Percentiles rank a stretch among this genome's conserved stretches.
These are phyloP conservation scores for Alternaria angustiovoidea DNA, from an alignment of 2,329 filamentous ascomycete genomes.

Conservation along the genomic window DNA sequence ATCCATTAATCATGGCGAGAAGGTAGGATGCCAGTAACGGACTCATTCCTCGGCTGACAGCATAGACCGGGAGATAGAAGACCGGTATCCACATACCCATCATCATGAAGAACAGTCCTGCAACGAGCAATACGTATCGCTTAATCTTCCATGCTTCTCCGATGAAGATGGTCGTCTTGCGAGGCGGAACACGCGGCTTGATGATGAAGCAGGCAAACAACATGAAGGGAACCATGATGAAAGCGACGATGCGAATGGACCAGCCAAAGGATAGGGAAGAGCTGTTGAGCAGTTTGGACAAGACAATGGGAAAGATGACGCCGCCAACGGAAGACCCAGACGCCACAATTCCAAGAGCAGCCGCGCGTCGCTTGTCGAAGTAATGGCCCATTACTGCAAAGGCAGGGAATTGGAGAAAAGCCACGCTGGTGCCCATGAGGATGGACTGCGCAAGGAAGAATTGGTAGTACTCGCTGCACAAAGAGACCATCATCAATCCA, in stretches of 20 bases:
- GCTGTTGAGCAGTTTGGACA: constrained; percentile 38
- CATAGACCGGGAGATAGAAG: constrained; percentile 57
- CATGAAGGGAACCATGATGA: constrained; percentile 67
- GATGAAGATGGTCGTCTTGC: constrained; percentile 41
- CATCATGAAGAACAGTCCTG: constrained; percentile 64
- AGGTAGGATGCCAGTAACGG: constrained; percentile 59
- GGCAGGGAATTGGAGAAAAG: constrained; percentile 58
- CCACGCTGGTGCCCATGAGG: constrained; percentile 59
- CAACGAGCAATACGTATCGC: constrained; percentile 49
- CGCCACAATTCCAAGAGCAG: constrained; percentile 58
- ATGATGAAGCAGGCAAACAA: constrained; percentile 61
- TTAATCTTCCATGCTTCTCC: constrained; percentile 36
- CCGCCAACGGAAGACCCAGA: constrained; percentile 61
- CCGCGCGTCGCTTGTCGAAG: constrained; percentile 59
- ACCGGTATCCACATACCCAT: constrained; percentile 66
- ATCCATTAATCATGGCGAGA: constrained; percentile 59
- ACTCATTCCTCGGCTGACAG: constrained; percentile 57
- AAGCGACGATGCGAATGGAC: constrained; percentile 56
- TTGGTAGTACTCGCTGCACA: constrained; percentile 61
- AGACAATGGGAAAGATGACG: constrained; percentile 61
- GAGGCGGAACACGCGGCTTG: constrained; percentile 56
- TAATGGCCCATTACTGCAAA: constrained; percentile 55
- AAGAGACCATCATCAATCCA: constrained; percentile 65
- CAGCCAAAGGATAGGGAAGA: constrained; percentile 66
- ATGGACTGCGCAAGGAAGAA: constrained; percentile 60